Base-by-base conservation (phyloP, 1,139 yeast species). In the Geotrichum reessii region DNA sequence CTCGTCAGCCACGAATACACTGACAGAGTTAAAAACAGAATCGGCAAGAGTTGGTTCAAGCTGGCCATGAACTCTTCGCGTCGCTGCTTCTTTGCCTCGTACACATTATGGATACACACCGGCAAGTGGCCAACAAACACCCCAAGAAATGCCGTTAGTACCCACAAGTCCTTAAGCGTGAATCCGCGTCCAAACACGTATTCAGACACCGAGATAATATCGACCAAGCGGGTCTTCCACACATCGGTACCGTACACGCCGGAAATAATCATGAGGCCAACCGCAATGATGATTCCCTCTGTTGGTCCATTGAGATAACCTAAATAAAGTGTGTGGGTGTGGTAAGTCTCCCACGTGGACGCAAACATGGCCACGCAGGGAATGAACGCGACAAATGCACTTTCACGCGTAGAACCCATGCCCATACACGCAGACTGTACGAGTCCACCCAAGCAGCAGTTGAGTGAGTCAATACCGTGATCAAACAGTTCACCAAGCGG, bases 401-500 rank as follows among this genome's bases (percentile, higher is more conserved):
- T 77, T n/a, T 67, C 63, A 37, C 67, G 63, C n/a, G 75, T 64
- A 12, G 75, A 63, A 6, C 79, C 79, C 40, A 74, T 69, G 14
- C 78, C 77, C 69, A 76, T 68, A 56, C 75, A 70, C 4, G 75
- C 75, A 8, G 73, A 66, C 61, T 74, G 71, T 28, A 76, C 72
- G 49, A 75, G 65, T 2, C 78, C 77, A 11, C 76, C 77, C 59
- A 74, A 66, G 37, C 75, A 67, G 64, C 79, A 86, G 71, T 87
- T 87, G 67, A 87, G 79, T 2, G 93, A 87, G 71, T 87, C 95
- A 60, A 87, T 83, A 31, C 91, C 87, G 66, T 87, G 95, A 71
- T 87, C 95, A 68, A 87, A 87, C 62, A 87, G 77, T 71, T 87
- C 93, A 17, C 93, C 95, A 63, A 87, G 75, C 1, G 95, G 93